Evolutionary conservation across 192 early-diverging fungal genomes (phyloP).

Genomic region (Coemansia sp.): DNA sequence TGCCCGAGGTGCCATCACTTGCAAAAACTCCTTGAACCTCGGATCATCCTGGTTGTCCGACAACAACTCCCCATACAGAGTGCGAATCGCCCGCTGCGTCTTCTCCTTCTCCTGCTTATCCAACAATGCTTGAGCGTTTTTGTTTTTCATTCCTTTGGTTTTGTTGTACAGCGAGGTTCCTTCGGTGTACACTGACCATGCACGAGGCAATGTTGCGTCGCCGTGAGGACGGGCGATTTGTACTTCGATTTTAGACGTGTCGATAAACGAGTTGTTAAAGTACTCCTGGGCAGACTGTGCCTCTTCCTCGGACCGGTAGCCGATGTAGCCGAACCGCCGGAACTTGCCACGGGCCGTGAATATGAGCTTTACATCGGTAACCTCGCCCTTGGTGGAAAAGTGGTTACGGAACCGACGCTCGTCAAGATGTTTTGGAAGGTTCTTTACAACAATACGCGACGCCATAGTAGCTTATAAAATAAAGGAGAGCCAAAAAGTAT

Average conservation of each 20-base stretch:
- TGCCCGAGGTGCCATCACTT: constrained; percentile 84
- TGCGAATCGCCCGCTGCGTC: constrained; percentile 40
- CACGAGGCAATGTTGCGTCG: constrained; percentile 77
- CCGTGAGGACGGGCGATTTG: constrained; percentile 85
- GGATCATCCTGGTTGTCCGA: constrained; percentile 70
- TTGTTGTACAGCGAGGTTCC: constrained; percentile 77
- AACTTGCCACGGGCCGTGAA: constrained; percentile 62
- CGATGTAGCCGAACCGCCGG: constrained; percentile 90
- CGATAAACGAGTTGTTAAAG: constrained; percentile 91
- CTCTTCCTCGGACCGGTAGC: constrained; percentile 84
- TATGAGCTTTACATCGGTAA: constrained; percentile 92
- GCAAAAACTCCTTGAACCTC: constrained; percentile 84
- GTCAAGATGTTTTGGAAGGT: constrained; percentile 89
- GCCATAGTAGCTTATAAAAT: neutral
- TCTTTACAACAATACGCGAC: constrained; percentile 90
- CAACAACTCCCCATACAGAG: constrained; percentile 42
- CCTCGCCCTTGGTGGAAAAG: constrained; percentile 78
- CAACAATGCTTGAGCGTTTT: neutral
- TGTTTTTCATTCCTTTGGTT: constrained; percentile 21
- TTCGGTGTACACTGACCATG: constrained; percentile 88
- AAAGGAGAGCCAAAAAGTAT: neutral
- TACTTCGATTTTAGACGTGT: constrained; percentile 86
- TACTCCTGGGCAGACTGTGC: constrained; percentile 77
- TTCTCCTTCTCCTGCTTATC: constrained; percentile 19
- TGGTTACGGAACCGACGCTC: constrained; percentile 84